Evolutionary conservation across 2,329 filamentous ascomycete species (phyloP).

Genomic region (Sclerotinia sclerotiorum): DNA sequence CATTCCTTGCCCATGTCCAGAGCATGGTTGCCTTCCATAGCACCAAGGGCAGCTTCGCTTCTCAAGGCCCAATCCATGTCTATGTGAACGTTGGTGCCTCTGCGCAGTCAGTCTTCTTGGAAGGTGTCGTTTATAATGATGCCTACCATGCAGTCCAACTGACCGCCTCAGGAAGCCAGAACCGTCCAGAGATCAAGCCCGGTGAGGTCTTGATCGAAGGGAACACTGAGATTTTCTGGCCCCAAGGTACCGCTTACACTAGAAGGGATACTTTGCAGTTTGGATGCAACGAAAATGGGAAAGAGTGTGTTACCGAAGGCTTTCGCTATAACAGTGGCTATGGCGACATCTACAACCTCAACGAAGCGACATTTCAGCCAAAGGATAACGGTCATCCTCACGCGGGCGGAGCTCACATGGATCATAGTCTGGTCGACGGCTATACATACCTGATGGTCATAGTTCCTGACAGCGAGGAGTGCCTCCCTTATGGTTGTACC

Average conservation of each 20-base stretch:
- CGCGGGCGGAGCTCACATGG: neutral
- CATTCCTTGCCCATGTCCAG: neutral
- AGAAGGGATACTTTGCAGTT: neutral
- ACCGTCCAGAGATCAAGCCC: neutral
- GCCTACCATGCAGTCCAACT: neutral
- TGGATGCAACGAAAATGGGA: neutral
- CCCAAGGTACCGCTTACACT: neutral
- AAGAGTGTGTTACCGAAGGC: neutral
- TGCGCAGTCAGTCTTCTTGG: neutral
- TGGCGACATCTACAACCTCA: constrained; percentile 1
- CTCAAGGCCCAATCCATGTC: neutral
- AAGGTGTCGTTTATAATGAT: neutral
- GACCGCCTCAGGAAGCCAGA: neutral
- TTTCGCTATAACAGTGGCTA: neutral
- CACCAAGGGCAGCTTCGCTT: neutral
- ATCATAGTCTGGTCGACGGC: constrained; percentile 5
- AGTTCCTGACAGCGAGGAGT: neutral
- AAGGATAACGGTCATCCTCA: neutral
- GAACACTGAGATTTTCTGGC: constrained; percentile 1
- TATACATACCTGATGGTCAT: neutral
- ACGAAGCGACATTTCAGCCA: neutral
- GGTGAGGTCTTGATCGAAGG: neutral
- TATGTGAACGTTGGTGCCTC: neutral
- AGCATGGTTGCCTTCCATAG: neutral
- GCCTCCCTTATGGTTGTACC: neutral